Conservation (phyloP, 2,329 filamentous ascomycete genomes). For the Colletotrichum eleusines region DNA sequence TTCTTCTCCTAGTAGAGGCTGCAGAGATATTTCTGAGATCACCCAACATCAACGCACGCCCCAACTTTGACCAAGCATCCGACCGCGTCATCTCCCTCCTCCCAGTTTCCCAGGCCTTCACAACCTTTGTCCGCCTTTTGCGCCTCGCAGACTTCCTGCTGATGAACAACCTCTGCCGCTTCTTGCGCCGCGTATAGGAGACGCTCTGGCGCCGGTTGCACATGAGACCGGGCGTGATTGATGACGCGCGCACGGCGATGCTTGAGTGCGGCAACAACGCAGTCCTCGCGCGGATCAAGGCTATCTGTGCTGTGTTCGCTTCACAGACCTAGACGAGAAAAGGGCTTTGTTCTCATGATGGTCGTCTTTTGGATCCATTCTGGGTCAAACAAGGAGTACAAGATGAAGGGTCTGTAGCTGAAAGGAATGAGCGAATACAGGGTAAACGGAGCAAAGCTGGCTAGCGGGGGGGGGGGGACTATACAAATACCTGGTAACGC, state of each 20-base stretch:
- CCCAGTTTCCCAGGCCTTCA: background rate
- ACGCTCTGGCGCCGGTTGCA: slow-evolving; percentile 1
- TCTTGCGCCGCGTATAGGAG: background rate
- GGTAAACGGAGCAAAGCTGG: background rate
- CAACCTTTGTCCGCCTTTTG: background rate
- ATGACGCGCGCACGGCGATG: background rate
- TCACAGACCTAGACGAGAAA: background rate
- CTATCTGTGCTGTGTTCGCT: background rate
- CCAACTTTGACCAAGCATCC: background rate
- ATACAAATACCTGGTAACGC: background rate
- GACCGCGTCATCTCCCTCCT: background rate
- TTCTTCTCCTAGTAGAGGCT: background rate
- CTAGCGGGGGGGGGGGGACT: background rate
- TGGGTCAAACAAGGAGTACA: background rate
- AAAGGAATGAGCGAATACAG: background rate
- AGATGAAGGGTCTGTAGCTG: background rate
- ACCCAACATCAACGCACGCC: background rate
- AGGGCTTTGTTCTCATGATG: background rate
- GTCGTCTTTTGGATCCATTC: background rate
- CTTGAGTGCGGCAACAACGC: background rate
- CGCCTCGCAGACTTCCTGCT: background rate
- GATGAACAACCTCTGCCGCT: background rate
- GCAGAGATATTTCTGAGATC: background rate
- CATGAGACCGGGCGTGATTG: background rate
- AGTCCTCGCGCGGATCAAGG: background rate